Percentiles rank a stretch among this genome's conserved stretches.
Conservation (phyloP, 2,329 filamentous ascomycete species). For the Emergomyces africanus region DNA sequence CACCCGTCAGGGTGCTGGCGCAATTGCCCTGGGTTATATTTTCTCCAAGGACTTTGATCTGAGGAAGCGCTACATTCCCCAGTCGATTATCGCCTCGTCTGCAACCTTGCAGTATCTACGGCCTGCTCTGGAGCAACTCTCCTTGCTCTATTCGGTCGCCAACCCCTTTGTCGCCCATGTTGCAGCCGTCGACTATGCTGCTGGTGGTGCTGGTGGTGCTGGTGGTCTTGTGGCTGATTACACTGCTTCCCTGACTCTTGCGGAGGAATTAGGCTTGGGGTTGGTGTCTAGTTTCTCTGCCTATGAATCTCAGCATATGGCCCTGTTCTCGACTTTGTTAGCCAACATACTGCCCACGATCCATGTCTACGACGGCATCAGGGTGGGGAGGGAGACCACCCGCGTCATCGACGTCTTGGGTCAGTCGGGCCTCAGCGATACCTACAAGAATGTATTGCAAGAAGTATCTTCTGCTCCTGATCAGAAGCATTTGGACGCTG, state of each 20-base stretch:
- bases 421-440: conserved; percentile 53
- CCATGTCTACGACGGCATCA: conserved; percentile 79
- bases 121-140: conserved; percentile 77
- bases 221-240: conserved; percentile 79
- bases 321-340: conserved; percentile 71
- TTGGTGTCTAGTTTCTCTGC: conserved; percentile 74
- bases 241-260: conserved; percentile 60
- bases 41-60: conserved; percentile 96
- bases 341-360: conserved; percentile 69
- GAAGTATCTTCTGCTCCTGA: conserved; percentile 49
- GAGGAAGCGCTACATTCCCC: conserved; percentile 78
- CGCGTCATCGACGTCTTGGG: conserved; percentile 72
- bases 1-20: conserved; percentile 77
- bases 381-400: conserved; percentile 68
- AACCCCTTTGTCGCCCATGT: conserved; percentile 90
- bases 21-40: conserved; percentile 88
- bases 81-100: conserved; percentile 78
- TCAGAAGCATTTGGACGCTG: conserved; percentile 56
- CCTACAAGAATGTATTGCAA: conserved; percentile 54
- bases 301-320: conserved; percentile 92
- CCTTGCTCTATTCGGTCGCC: conserved; percentile 78
- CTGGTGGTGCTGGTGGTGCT: conserved; percentile 45
- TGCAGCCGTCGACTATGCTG: conserved; percentile 74
- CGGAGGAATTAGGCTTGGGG: conserved; percentile 81
- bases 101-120: conserved; percentile 70